phyloP scores from a whole-genome alignment of 164 flowering plant genomes.

The Vitis rotundifolia region DNA sequence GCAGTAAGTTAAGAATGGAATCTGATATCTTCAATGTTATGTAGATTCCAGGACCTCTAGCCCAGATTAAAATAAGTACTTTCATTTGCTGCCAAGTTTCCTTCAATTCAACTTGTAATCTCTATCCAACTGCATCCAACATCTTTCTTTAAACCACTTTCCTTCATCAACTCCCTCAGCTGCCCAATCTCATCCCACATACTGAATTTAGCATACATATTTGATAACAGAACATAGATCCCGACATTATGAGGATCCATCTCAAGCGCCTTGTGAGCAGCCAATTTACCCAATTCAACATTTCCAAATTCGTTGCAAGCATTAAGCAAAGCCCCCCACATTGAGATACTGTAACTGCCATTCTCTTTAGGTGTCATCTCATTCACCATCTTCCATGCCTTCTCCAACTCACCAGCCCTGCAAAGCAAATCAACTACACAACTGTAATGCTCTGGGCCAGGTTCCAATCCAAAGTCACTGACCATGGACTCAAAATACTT shows the following conservation, averaged over 20 bases:
- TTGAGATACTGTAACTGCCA: conserved; percentile 29
- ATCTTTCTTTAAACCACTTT: conserved; percentile 55
- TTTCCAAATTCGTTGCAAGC: conserved; percentile 58
- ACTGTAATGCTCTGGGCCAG: conserved; percentile 67
- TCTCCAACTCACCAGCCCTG: conserved; percentile 71
- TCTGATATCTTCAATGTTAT: too few species aligned
- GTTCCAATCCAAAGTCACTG: conserved; percentile 41
- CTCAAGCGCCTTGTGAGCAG: conserved; percentile 66
- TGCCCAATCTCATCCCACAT: conserved; percentile 70
- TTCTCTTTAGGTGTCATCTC: conserved; percentile 35
- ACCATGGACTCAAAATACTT: conserved; percentile 62
- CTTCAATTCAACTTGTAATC: conserved; percentile 15
- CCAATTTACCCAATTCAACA: conserved; percentile 59
- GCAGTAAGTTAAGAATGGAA: too few species aligned
- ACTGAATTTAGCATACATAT: conserved; percentile 59
- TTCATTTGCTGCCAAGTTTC: background rate
- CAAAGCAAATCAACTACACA: conserved; percentile 75
- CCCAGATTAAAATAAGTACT: too few species aligned
- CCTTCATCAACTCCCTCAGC: conserved; percentile 56
- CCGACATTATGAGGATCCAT: conserved; percentile 65
- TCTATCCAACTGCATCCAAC: conserved; percentile 57
- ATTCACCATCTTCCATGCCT: conserved; percentile 59
- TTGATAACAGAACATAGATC: conserved; percentile 56
- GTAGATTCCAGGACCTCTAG: too few species aligned
- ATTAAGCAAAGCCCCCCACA: conserved; percentile 78